A percentile compares a stretch with the other conserved stretches of the same genome.
These are phyloP conservation scores for Patellifolia procumbens DNA, from an alignment of 179 eudicot species.

Conservation along the genomic window DNA sequence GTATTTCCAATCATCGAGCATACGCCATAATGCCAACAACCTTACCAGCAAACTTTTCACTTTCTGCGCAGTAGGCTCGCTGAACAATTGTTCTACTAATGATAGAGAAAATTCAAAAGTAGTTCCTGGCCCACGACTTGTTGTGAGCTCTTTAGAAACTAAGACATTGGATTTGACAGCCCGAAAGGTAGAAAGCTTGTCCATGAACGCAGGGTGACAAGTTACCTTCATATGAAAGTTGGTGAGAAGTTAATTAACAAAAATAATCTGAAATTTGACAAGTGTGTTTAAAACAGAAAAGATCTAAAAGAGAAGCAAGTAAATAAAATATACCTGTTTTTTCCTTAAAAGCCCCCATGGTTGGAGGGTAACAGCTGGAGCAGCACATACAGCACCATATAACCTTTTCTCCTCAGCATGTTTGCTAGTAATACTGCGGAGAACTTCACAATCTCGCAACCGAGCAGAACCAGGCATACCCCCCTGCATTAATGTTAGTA, in stretches of 20 bases:
- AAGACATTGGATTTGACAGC: conserved; percentile 78
- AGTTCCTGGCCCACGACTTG: conserved; percentile 99
- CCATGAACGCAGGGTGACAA: conserved; percentile 94
- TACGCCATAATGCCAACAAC: conserved; percentile 14
- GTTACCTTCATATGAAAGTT: conserved; percentile 52
- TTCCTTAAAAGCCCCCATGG: conserved; percentile 91
- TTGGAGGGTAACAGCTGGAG: conserved; percentile 92
- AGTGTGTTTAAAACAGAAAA: neutral
- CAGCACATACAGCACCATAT: conserved; percentile 93
- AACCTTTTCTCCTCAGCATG: conserved; percentile 83
- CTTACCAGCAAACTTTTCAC: conserved; percentile 67
- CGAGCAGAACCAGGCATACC: conserved; percentile 99
- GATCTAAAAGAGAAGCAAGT: conserved; percentile 12
- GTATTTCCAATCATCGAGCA: neutral
- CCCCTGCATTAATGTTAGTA: conserved; percentile 52
- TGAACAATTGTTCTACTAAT: conserved; percentile 72
- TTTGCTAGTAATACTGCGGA: conserved; percentile 66
- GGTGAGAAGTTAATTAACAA: conserved; percentile 18
- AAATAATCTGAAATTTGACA: neutral
- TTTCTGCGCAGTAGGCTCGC: conserved; percentile 61
- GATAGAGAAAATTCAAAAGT: conserved; percentile 74
- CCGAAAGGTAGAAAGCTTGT: conserved; percentile 72
- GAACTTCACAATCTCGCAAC: conserved; percentile 73
- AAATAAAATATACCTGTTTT: conserved; percentile 55
- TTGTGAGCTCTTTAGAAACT: conserved; percentile 85